Evolutionary conservation across 176 grass and related monocot genomes (phyloP).

Genomic region (Rhynchospora pubera): DNA sequence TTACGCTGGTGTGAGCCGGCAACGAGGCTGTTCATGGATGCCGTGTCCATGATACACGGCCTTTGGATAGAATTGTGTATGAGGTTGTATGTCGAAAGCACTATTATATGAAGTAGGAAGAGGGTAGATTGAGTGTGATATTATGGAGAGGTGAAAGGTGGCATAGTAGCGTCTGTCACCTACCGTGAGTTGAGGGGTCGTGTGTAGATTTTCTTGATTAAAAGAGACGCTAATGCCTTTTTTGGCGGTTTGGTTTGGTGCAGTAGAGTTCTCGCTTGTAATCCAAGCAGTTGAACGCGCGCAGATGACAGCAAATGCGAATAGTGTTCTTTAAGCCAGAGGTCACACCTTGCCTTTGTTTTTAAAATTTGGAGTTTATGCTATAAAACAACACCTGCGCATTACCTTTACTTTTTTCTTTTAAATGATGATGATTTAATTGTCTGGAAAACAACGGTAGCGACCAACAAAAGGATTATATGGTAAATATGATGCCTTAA

Average conservation of each 20-base stretch:
- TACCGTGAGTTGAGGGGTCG: slow-evolving; percentile 90
- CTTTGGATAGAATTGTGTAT: not conserved
- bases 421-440: not conserved
- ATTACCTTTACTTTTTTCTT: not conserved
- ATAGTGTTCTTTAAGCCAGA: slow-evolving; percentile 3
- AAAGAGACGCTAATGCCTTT: slow-evolving; percentile 62
- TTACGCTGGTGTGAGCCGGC: slow-evolving; percentile 64
- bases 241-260: slow-evolving; percentile 21
- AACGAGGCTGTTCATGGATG: slow-evolving; percentile 39
- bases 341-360: not conserved
- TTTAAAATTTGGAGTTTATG: not conserved
- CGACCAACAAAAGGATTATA: not conserved
- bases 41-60: slow-evolving; percentile 52
- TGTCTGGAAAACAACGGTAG: not conserved
- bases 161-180: slow-evolving; percentile 57
- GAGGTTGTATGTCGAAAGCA: slow-evolving; percentile 24
- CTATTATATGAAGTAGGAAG: slow-evolving; percentile 19
- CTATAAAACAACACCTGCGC: not conserved
- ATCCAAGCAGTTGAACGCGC: slow-evolving; percentile 28
- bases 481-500: not conserved
- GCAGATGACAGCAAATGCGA: slow-evolving; percentile 1
- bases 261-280: slow-evolving; percentile 54
- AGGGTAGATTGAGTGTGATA: not conserved
- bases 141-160: slow-evolving; percentile 33
- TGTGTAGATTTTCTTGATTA: slow-evolving; percentile 51